These are phyloP conservation scores for Seiridium cupressi DNA, from an alignment of 2,329 filamentous ascomycete genomes.

Conservation along the genomic window DNA sequence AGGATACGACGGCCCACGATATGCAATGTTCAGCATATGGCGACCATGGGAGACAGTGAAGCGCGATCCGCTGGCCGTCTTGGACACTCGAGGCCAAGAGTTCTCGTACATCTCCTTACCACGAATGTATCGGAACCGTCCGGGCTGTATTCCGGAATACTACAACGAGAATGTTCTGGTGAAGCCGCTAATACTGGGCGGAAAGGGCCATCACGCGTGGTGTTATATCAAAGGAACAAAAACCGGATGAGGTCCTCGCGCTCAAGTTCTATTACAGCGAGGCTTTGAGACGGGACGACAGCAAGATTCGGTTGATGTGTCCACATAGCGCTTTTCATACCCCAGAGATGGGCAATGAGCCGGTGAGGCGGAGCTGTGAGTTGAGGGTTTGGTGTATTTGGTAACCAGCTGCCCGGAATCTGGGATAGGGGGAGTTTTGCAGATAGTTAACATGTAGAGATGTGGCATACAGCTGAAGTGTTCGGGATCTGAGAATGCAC, in stretches of 20 bases:
- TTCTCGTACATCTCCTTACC: constrained; percentile 13
- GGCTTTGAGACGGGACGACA: constrained; percentile 3
- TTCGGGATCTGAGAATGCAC: too few relatives aligned
- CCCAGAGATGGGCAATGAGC: background rate
- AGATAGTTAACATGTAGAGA: background rate
- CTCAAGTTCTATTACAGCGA: constrained; percentile 19
- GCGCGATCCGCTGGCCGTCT: constrained; percentile 18
- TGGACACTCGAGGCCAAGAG: constrained; percentile 10
- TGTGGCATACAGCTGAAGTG: background rate
- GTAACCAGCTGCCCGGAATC: background rate
- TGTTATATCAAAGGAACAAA: constrained; percentile 15
- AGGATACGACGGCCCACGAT: constrained; percentile 12
- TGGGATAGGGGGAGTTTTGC: background rate
- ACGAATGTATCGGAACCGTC: constrained; percentile 7
- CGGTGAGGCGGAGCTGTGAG: background rate
- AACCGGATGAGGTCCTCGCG: constrained; percentile 16
- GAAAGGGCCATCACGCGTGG: constrained; percentile 15
- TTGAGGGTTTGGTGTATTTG: constrained; percentile 5
- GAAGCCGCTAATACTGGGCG: constrained; percentile 9
- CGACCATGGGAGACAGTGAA: constrained; percentile 16
- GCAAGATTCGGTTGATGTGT: background rate
- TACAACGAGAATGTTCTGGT: constrained; percentile 6
- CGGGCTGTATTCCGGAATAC: background rate
- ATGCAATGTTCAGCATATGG: constrained; percentile 19
- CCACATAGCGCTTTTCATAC: constrained; percentile 2